Conservation (phyloP, 805 yeast genomes). For the Metschnikowia santaceciliae region DNA sequence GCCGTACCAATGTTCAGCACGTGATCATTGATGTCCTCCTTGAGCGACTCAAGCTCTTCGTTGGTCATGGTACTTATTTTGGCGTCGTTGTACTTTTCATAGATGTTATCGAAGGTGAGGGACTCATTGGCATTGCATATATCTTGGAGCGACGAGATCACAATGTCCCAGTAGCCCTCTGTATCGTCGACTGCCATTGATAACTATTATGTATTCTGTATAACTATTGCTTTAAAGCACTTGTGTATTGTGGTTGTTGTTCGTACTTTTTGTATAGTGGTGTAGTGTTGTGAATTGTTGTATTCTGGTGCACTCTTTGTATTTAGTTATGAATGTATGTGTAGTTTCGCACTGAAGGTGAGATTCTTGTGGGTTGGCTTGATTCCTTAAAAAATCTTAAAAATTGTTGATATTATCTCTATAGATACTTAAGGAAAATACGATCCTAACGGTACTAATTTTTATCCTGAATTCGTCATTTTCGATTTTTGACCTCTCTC, state of each 20-base stretch:
- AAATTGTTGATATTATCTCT: too few relatives aligned
- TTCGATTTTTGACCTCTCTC: too few relatives aligned
- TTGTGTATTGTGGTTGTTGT: background rate
- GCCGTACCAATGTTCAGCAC: slow-evolving; percentile 55
- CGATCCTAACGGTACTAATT: too few relatives aligned
- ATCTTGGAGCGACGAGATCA: slow-evolving; percentile 64
- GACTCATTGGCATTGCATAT: slow-evolving; percentile 60
- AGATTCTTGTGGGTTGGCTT: too few relatives aligned
- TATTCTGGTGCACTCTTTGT: too few relatives aligned
- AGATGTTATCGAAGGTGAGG: slow-evolving; percentile 43
- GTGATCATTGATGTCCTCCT: slow-evolving; percentile 47
- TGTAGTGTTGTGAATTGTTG: too few relatives aligned
- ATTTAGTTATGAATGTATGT: too few relatives aligned
- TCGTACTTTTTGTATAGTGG: background rate
- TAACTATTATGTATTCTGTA: background rate
- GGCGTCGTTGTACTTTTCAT: slow-evolving; percentile 22
- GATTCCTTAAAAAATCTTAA: too few relatives aligned
- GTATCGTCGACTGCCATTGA: slow-evolving; percentile 24
- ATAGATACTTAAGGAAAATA: too few relatives aligned
- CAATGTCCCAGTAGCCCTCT: slow-evolving; percentile 68
- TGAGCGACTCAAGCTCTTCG: slow-evolving; percentile 37
- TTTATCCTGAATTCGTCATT: too few relatives aligned
- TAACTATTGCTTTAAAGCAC: background rate
- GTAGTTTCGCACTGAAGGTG: too few relatives aligned
- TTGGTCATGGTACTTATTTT: slow-evolving; percentile 28